Conservation (phyloP, 352 stramenopile species). For the Blastocystis sp. region DNA sequence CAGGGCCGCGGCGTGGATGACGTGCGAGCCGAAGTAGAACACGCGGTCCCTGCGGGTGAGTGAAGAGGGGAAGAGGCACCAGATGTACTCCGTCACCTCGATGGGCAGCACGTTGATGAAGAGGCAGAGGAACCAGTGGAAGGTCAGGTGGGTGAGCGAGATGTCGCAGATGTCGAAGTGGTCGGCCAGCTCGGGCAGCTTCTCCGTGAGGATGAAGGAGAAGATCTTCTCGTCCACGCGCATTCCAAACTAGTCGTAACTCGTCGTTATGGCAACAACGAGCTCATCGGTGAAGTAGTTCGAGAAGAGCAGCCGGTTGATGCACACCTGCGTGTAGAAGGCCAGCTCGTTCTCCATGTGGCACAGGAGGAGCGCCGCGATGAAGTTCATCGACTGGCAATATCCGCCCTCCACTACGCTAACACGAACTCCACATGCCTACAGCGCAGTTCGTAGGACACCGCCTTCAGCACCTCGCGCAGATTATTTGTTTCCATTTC, state of each 20-base stretch:
- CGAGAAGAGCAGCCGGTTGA: slow-evolving; percentile 8
- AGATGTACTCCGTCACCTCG: slow-evolving; percentile 55
- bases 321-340: slow-evolving; percentile 56
- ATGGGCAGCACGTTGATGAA: slow-evolving; percentile 58
- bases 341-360: slow-evolving; percentile 43
- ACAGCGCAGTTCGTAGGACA: slow-evolving; percentile 45
- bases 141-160: slow-evolving; percentile 48
- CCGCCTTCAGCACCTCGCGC: slow-evolving; percentile 38
- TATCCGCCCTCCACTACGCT: slow-evolving; percentile 43
- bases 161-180: slow-evolving; percentile 41
- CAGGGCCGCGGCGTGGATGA: slow-evolving; percentile 19
- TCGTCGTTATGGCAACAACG: neutral
- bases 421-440: neutral
- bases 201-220: slow-evolving; percentile 20
- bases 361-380: slow-evolving; percentile 26
- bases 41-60: slow-evolving; percentile 51
- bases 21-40: slow-evolving; percentile 62
- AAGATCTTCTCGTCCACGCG: slow-evolving; percentile 53
- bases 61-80: neutral
- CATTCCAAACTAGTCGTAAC: slow-evolving; percentile 46
- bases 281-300: slow-evolving; percentile 56
- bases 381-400: slow-evolving; percentile 66
- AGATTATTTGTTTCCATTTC: neutral
- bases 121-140: slow-evolving; percentile 66
- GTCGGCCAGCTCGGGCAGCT: slow-evolving; percentile 42